phyloP scores from a whole-genome alignment of 345 rosid species.

The Eucalyptus cladocalyx region DNA sequence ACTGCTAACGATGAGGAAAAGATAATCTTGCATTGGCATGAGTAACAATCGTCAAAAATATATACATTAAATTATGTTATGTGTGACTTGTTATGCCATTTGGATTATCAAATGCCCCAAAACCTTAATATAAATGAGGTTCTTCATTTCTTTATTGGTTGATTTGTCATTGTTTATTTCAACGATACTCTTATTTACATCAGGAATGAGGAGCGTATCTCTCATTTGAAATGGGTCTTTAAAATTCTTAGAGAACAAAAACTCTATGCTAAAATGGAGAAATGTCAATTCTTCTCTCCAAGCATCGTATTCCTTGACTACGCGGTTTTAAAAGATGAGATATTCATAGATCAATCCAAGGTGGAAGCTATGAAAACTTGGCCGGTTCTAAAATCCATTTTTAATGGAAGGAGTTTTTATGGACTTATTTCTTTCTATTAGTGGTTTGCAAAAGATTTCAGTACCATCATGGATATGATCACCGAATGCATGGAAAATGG shows the following conservation, averaged over 20 bases:
- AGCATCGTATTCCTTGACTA: too few relatives aligned
- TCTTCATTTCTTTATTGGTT: background rate
- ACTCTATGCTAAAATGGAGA: background rate
- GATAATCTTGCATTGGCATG: too few relatives aligned
- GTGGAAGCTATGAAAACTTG: background rate
- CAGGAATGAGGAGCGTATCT: background rate
- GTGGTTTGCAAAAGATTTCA: background rate
- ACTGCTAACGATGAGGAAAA: too few relatives aligned
- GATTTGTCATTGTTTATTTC: too few relatives aligned
- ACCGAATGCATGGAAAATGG: background rate
- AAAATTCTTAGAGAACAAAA: background rate
- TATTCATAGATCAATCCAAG: background rate
- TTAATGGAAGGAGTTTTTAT: background rate
- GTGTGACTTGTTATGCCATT: background rate
- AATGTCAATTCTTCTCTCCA: background rate
- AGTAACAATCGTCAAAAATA: too few relatives aligned
- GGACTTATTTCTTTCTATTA: background rate
- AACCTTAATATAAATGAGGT: background rate
- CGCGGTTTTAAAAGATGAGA: background rate
- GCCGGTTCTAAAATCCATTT: background rate
- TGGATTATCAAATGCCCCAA: background rate
- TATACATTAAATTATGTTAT: too few relatives aligned
- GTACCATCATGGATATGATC: background rate
- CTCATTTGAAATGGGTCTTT: background rate
- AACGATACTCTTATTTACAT: too few relatives aligned